Conservation (phyloP, 495 filamentous ascomycete species). For the Lasiosphaeria miniovina region DNA sequence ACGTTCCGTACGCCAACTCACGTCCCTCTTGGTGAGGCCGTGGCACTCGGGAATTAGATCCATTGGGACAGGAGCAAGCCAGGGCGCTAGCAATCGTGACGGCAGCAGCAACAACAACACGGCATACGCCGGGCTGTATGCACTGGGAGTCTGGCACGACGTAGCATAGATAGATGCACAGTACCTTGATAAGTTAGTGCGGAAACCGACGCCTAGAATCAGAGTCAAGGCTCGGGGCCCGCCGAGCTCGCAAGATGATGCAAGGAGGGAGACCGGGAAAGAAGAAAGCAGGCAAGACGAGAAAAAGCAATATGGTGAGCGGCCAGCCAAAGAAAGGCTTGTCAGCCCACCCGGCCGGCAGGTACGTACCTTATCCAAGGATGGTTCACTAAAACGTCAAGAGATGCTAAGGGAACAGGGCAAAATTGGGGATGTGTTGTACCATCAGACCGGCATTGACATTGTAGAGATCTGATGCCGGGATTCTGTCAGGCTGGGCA, state of each 20-base stretch:
- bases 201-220: background rate
- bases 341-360: background rate
- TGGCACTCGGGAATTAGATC: constrained; percentile 21
- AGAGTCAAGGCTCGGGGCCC: background rate
- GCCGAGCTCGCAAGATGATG: background rate
- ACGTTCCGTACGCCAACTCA: constrained; percentile 28
- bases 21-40: constrained; percentile 7
- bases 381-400: constrained; percentile 1
- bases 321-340: background rate
- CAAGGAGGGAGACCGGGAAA: background rate
- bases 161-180: constrained; percentile 14
- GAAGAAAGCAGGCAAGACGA: background rate
- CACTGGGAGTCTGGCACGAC: constrained; percentile 7
- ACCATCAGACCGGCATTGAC: background rate
- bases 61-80: constrained; percentile 23
- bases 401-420: background rate
- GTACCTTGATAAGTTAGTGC: constrained; percentile 13
- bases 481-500: constrained; percentile 15
- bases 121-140: constrained; percentile 18
- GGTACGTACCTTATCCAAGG: background rate
- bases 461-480: background rate
- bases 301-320: constrained; percentile 16
- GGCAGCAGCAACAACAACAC: constrained; percentile 15
- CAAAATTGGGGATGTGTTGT: background rate
- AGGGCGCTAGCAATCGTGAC: constrained; percentile 18